Base-by-base conservation (phyloP, 179 eudicot genomes). In the Patellifolia procumbens region DNA sequence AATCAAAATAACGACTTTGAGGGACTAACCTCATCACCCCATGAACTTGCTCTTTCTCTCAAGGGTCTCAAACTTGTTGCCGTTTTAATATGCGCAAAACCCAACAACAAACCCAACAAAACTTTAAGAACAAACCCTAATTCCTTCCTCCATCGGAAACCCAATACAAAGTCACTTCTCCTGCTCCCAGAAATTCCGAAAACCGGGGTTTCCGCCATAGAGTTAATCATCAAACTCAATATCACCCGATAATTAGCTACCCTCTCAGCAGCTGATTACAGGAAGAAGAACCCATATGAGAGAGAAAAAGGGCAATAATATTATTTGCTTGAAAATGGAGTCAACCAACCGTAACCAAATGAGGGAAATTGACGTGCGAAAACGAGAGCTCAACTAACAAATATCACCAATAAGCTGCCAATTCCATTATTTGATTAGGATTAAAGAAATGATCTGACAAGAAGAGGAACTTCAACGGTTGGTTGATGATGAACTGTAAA, bases 1-100 rank as follows among this genome's bases (percentile, higher is more conserved):
- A 60, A 28, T 43, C 0, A 29, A 8, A 64, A 35, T n/a, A 19
- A 12, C 19, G n/a, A 35, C 20, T 26, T 73, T 7, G 26, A 68
- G 70, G 5, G 9, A 82, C 89, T 76, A 72, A 93, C 98, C 98
- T 94, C 97, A 79, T 94, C 97, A 17, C 98, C 97, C 97, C 95
- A 93, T 13, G 95, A 87, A 72, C 85, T 85, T 28, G 87, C 66
- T 69, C 91, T 72, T 76, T 92, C 92, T 77, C 86, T 88, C 83
- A 94, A 78, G 29, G 98, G 98, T 80, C 98, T 79, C 68, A 94
- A 75, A 24, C 92, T 86, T 20, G 68, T 29, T 1, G 76, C 92
- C 3, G 91, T 88, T 69, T 26, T 55, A 9, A 82, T 53, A 77
- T 85, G 80, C 64, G 39, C 74, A 63, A 71, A 83, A 42, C 73